These are phyloP conservation scores for Fusarium penzigii DNA, from an alignment of 2,329 filamentous ascomycete species.

Conservation along the genomic window DNA sequence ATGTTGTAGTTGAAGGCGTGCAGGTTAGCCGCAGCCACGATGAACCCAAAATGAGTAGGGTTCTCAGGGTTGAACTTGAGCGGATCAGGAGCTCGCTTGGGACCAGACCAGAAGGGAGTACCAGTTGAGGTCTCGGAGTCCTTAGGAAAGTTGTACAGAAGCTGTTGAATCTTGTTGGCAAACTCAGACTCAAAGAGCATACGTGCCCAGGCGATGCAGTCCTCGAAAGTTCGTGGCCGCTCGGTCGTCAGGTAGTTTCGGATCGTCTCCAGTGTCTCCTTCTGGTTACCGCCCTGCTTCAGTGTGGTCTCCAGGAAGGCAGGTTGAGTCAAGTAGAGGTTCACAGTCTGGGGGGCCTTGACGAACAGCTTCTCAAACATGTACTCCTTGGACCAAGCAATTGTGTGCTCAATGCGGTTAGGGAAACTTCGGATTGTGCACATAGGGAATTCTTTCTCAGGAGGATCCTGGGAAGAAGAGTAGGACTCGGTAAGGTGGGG, in stretches of 20 bases:
- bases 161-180: constrained; percentile 93
- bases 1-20: constrained; percentile 99
- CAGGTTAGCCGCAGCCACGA: constrained; percentile 85
- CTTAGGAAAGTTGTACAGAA: constrained; percentile 96
- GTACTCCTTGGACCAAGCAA: constrained; percentile 91
- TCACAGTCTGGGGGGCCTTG: constrained; percentile 90
- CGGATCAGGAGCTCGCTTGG: constrained; percentile 91
- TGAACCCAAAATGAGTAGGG: constrained; percentile 82
- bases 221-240: constrained; percentile 88
- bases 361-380: constrained; percentile 94
- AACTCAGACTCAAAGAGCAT: constrained; percentile 95
- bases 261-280: constrained; percentile 87
- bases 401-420: constrained; percentile 97
- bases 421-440: constrained; percentile 97
- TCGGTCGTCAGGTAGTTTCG: constrained; percentile 89
- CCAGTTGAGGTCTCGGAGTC: constrained; percentile 86
- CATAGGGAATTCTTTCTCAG: constrained; percentile 99
- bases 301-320: constrained; percentile 85
- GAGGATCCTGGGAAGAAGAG: constrained; percentile 90
- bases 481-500: constrained; percentile 94
- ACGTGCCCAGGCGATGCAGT: constrained; percentile 95
- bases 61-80: constrained; percentile 87
- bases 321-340: constrained; percentile 87
- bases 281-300: constrained; percentile 93
- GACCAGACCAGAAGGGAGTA: constrained; percentile 95